A percentile compares a stretch with the other conserved stretches of the same genome.
Evolutionary conservation across 257 asterid genomes (phyloP).

Genomic region (Nyctanthes arbortristis): DNA sequence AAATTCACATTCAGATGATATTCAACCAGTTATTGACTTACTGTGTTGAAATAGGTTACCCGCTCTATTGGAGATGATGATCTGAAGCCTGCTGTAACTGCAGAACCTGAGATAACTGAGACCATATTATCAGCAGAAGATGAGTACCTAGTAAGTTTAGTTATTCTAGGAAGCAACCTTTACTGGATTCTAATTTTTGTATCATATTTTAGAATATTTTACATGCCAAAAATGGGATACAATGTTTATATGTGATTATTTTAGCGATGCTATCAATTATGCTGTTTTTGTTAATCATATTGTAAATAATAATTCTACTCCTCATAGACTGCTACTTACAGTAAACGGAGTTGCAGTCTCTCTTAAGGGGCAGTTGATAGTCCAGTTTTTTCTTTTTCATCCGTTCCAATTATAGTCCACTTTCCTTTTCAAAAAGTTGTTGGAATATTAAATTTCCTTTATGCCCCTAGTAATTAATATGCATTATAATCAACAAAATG

Average conservation of each 20-base stretch:
- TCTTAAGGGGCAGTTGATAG: too few relatives aligned
- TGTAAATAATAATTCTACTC: too few relatives aligned
- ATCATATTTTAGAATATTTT: too few relatives aligned
- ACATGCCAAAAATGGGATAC: neutral
- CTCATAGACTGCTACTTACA: too few relatives aligned
- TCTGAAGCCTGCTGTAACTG: conserved; percentile 94
- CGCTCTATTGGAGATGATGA: conserved; percentile 97
- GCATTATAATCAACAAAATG: too few relatives aligned
- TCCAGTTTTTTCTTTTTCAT: too few relatives aligned
- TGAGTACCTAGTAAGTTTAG: conserved; percentile 71
- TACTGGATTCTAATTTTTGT: neutral
- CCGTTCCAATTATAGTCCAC: too few relatives aligned
- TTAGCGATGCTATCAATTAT: neutral
- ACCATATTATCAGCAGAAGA: conserved; percentile 64
- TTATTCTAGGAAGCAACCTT: neutral
- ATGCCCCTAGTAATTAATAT: too few relatives aligned
- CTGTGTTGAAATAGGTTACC: conserved; percentile 84
- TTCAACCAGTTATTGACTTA: conserved; percentile 3
- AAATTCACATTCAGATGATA: neutral
- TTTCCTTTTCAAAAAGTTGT: too few relatives aligned
- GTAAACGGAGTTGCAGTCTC: too few relatives aligned
- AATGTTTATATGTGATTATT: neutral
- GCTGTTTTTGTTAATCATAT: too few relatives aligned
- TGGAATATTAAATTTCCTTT: too few relatives aligned
- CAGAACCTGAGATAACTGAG: conserved; percentile 90